These are phyloP conservation scores for Claviceps sp. DNA, from an alignment of 2,329 filamentous ascomycete species.

Conservation along the genomic window DNA sequence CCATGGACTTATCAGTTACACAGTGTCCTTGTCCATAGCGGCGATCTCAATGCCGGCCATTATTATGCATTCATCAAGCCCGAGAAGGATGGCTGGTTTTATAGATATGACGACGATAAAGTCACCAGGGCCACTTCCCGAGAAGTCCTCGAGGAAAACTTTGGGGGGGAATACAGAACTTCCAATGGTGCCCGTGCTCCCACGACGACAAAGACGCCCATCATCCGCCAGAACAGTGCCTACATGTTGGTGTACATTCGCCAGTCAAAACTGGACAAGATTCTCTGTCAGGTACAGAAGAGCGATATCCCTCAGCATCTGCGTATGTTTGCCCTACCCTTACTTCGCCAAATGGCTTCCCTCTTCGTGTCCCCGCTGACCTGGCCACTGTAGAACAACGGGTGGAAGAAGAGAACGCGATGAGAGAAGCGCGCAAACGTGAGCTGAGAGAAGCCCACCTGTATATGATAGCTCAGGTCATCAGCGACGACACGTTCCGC, in stretches of 20 bases:
- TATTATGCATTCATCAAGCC: constrained; percentile 98
- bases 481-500: constrained; percentile 70
- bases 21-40: constrained; percentile 89
- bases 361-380: constrained; percentile 5
- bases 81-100: constrained; percentile 84
- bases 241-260: constrained; percentile 99
- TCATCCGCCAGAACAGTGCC: constrained; percentile 64
- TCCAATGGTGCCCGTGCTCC: constrained; percentile 33
- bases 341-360: background rate
- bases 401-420: constrained; percentile 69
- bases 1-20: constrained; percentile 87
- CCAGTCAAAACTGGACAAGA: constrained; percentile 68
- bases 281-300: constrained; percentile 63
- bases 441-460: constrained; percentile 91
- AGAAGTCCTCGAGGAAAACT: constrained; percentile 93
- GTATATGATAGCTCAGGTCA: constrained; percentile 72
- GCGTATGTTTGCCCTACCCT: constrained; percentile 32
- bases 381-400: constrained; percentile 40
- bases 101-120: constrained; percentile 93
- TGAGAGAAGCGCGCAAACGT: constrained; percentile 63
- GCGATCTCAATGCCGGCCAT: constrained; percentile 91
- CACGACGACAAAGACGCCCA: constrained; percentile 40
- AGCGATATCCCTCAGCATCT: constrained; percentile 74
- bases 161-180: constrained; percentile 67
- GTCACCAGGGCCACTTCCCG: constrained; percentile 87